These are phyloP conservation scores for Colletotrichum theobromicola DNA, from an alignment of 2,329 filamentous ascomycete species.

Conservation along the genomic window DNA sequence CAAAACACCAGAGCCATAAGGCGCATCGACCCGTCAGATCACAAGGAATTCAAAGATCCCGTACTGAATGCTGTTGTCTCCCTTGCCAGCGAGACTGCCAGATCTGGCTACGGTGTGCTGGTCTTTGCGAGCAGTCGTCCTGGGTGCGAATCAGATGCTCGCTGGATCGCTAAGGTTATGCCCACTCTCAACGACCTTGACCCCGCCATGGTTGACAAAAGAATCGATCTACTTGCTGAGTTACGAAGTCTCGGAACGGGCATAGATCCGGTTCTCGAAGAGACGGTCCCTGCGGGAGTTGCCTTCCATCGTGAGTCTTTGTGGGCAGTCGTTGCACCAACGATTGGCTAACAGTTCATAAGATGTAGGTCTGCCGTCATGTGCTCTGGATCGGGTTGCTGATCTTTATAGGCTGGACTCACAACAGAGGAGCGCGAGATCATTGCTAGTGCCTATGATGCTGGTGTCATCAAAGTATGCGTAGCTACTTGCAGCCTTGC, in stretches of 20 bases:
- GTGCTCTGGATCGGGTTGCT: constrained; percentile 16
- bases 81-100: constrained; percentile 71
- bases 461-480: constrained; percentile 70
- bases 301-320: constrained; percentile 72
- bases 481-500: constrained; percentile 81
- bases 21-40: constrained; percentile 58
- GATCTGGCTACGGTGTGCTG: constrained; percentile 72
- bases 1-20: constrained; percentile 47
- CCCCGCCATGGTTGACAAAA: constrained; percentile 55
- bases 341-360: neutral
- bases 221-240: constrained; percentile 69
- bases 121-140: constrained; percentile 76
- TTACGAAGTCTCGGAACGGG: constrained; percentile 70
- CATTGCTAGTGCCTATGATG: constrained; percentile 73
- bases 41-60: constrained; percentile 68
- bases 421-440: constrained; percentile 79
- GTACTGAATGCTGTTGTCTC: constrained; percentile 74
- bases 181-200: constrained; percentile 55
- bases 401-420: constrained; percentile 60
- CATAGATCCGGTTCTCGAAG: constrained; percentile 68
- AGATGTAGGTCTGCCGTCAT: constrained; percentile 38
- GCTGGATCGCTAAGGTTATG: constrained; percentile 70
- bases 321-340: constrained; percentile 8
- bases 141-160: constrained; percentile 72
- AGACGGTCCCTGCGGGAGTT: constrained; percentile 69